Evolutionary conservation across 805 yeast species (phyloP).

Genomic region (Sungouiella thailandica): DNA sequence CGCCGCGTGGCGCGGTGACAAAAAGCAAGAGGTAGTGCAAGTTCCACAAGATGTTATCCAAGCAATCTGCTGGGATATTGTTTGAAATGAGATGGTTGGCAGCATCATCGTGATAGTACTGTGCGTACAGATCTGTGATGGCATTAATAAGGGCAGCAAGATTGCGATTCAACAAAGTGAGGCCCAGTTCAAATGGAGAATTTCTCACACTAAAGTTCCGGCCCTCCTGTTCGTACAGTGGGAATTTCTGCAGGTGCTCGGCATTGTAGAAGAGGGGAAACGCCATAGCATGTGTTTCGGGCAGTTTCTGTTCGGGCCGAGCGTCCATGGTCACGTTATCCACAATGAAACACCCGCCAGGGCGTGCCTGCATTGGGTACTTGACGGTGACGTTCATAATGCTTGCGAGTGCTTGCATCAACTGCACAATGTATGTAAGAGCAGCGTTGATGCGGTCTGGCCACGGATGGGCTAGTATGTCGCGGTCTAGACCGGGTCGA

Average conservation of each 20-base stretch:
- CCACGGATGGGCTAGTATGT: too few species aligned
- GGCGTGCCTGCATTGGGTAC: constrained; percentile 23
- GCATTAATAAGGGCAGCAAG: constrained; percentile 21
- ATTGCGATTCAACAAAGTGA: constrained; percentile 28
- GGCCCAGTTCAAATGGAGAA: constrained; percentile 28
- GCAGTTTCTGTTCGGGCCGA: constrained; percentile 6
- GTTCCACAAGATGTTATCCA: constrained; percentile 39
- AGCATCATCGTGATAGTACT: constrained; percentile 7
- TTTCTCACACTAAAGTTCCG: constrained; percentile 12
- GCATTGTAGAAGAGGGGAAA: constrained; percentile 29
- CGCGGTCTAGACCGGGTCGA: too few species aligned
- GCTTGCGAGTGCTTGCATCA: constrained; percentile 20
- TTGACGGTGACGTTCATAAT: constrained; percentile 23
- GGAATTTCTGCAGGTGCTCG: constrained; percentile 15
- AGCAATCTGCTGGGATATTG: constrained; percentile 32
- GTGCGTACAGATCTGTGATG: constrained; percentile 14
- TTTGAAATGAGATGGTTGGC: constrained; percentile 6
- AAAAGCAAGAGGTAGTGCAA: constrained; percentile 31
- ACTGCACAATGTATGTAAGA: constrained; percentile 24
- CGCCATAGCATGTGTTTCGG: constrained; percentile 2
- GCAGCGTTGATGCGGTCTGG: constrained; percentile 29
- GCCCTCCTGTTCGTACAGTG: constrained; percentile 3
- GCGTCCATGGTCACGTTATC: constrained; percentile 20
- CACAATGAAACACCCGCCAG: constrained; percentile 17
- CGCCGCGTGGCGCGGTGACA: constrained; percentile 27